Conservation (phyloP, 208 protist species). For the Novymonas esmeraldas region DNA sequence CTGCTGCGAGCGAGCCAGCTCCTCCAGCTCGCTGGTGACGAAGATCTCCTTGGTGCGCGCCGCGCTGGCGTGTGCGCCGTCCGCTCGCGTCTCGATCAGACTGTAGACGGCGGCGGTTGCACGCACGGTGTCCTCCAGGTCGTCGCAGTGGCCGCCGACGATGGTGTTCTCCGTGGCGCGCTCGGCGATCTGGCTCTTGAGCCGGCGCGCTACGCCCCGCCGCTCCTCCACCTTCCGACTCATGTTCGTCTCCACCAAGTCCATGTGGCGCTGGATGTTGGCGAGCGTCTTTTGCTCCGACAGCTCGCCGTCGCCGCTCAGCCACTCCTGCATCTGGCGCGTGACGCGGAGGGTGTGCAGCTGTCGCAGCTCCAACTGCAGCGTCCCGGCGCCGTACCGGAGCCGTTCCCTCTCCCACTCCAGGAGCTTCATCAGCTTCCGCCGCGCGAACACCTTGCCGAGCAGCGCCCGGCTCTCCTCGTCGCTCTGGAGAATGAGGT, state of each 20-base stretch:
- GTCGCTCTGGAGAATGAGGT: constrained; percentile 78
- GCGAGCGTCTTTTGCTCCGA: constrained; percentile 70
- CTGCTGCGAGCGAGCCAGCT: constrained; percentile 85
- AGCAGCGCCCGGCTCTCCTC: constrained; percentile 77
- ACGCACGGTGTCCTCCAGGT: constrained; percentile 52
- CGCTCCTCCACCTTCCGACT: constrained; percentile 79
- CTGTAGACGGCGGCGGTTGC: constrained; percentile 61
- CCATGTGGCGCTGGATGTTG: constrained; percentile 77
- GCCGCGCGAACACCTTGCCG: constrained; percentile 74
- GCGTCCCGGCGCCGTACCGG: constrained; percentile 73
- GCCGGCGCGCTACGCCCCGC: constrained; percentile 38
- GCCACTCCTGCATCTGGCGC: constrained; percentile 93
- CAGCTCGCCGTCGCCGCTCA: constrained; percentile 74
- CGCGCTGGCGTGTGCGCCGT: constrained; percentile 35
- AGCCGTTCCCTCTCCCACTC: constrained; percentile 78
- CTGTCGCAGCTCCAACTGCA: constrained; percentile 90
- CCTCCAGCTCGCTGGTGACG: constrained; percentile 81
- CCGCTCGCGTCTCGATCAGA: constrained; percentile 66
- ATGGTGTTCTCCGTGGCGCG: constrained; percentile 73
- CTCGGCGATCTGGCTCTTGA: constrained; percentile 78
- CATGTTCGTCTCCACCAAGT: constrained; percentile 71
- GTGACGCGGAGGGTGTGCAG: constrained; percentile 95
- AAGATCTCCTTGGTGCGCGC: constrained; percentile 74
- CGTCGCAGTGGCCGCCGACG: constrained; percentile 44
- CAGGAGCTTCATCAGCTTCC: constrained; percentile 78